These are phyloP conservation scores for Monosporozyma solicola DNA, from an alignment of 805 yeast genomes.

Conservation along the genomic window DNA sequence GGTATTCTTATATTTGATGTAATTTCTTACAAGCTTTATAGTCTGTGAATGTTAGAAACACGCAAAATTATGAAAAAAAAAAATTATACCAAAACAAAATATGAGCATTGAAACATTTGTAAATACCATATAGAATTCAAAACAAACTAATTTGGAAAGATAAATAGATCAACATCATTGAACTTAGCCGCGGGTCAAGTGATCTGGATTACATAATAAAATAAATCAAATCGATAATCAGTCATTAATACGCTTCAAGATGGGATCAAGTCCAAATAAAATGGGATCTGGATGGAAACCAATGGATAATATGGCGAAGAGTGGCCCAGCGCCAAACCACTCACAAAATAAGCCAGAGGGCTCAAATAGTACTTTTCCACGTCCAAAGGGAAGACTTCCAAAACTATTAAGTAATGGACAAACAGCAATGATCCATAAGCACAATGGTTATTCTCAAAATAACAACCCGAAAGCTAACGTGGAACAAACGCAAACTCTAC, in stretches of 20 bases:
- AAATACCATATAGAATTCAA: no score
- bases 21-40: no score
- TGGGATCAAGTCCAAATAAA: not conserved
- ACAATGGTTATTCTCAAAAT: not conserved
- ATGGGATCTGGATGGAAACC: not conserved
- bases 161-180: not conserved
- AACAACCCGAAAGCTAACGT: not conserved
- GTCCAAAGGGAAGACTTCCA: not conserved
- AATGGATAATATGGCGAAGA: not conserved
- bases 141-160: no score
- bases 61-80: no score
- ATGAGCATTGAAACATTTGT: no score
- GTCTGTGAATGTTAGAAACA: no score
- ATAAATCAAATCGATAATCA: no score
- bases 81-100: no score
- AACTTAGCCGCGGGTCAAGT: not conserved
- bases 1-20: no score
- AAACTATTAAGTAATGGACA: not conserved
- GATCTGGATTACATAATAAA: not conserved
- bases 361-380: not conserved
- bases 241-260: no score
- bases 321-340: not conserved
- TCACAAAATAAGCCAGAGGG: not conserved
- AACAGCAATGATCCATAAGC: not conserved
- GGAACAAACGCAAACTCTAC: not conserved